Base-by-base conservation (phyloP, 345 rosid species). In the Aurinia saxatilis region DNA sequence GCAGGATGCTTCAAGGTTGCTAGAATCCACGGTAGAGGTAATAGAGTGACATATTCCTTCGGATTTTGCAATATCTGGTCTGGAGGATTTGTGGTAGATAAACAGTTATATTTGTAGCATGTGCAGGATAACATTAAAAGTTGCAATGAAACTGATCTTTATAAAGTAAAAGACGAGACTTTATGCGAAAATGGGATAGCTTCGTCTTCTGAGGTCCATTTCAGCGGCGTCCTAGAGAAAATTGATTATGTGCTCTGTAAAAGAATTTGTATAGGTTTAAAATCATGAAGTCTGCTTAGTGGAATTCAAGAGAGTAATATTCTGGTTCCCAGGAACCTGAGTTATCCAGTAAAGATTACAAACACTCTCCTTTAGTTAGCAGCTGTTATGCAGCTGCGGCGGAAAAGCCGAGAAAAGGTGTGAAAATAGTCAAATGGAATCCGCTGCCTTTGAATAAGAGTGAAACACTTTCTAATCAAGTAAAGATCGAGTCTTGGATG, bases 21-120 rank as follows among this genome's bases (percentile, higher is more conserved):
- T 68, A 52, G 71, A 73, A 60, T 13, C 76, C 19, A 36, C 50
- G 50, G 13, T 58, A 65, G 71, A 71, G 75, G 75, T 65, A 51
- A 35, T 44, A 58, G 41, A 41, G 48, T 51, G 42, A 40, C 35
- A 6, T 25, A 1, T 45, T 45, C 14, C 18, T 45, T 5, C 0
- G 29, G 18, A 2, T 10, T 11, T 39, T 38, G 49, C 39, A 7
- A 13, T 18, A 23, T 34, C 19, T 34, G 16, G 34, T 8, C 15
- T 34, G 35, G 18, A 25, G 14, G 57, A 23, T 40, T 13, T 23
- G 34, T 10, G 5, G 21, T 63, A 36, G 3, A 16, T 63, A 36
- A 57, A 50, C 56, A 12, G 47, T 41, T 56, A 33, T 33, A 23
- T 39, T 6, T 13, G 4, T 56, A 10, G 3, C 16, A 56, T 6